Evolutionary conservation across 192 early-diverging fungal genomes (phyloP), one percentile per base, ranked within the genome.

Genomic region (Backusella tarrabulga): DNA sequence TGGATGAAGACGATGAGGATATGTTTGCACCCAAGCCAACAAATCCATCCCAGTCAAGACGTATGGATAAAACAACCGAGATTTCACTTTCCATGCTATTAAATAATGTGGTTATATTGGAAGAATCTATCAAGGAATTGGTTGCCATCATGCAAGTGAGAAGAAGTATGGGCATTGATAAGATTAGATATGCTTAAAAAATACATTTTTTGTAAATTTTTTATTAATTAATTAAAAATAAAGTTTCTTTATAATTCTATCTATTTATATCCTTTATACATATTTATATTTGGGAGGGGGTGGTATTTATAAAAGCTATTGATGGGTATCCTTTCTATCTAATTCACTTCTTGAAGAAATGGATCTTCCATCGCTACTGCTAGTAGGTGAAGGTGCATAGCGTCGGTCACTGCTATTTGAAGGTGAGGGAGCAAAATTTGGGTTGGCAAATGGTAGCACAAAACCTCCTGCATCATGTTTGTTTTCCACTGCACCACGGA

Each of bases 41-140:
- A 21, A 78, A 81, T 17, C 80, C 77, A 34, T 77, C 79, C 14
- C 67, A 77, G n/a, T 50, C 76, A 17, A 84, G 79, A 17, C 70
- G 79, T 32, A 72, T 71, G 19, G 85, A 88, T 21, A 83, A 83
- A 44, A 73, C 79, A 6, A 87, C 85, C 4, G 87, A 90, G 23
- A 88, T 90, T 42, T 83, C 85, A 3, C 78, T 90, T 52, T 81
- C 85, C 15, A 84, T 85, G 81, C 84, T 97, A 72, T 80, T 95
- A 34, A 96, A 95, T 73, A 98, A 98, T 83, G 94, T 95, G 41
- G 91, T 98, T 34, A 93, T 97, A 52, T 77, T 98, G 74, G 93
- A 98, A 71, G 97, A 98, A 80, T 90, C 92, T 15, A 92, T 94
- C 44, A 98, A 98, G 79, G 97, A 98, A 83, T 83, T 97, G 11